Evolutionary conservation across 495 filamentous ascomycete genomes (phyloP).

Genomic region (Penicillium cinerascens): DNA sequence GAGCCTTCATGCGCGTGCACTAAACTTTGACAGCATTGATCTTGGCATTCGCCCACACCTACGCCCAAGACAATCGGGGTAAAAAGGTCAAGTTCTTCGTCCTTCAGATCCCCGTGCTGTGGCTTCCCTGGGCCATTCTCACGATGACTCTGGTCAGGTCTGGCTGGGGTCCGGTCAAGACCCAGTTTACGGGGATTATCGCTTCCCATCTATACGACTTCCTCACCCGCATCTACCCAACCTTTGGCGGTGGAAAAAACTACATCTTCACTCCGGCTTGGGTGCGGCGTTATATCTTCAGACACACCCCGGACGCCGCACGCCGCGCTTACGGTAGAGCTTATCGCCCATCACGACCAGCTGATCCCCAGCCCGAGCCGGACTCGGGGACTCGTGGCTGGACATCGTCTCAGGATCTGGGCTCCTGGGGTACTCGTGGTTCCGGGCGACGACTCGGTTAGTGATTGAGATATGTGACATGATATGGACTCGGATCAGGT

Average conservation of each 20-base stretch:
- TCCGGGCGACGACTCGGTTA: conserved; percentile 63
- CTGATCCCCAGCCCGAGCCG: conserved; percentile 8
- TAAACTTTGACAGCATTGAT: conserved; percentile 59
- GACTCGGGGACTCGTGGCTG: conserved; percentile 29
- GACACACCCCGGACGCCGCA: conserved; percentile 27
- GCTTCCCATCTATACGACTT: conserved; percentile 87
- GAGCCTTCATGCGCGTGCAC: conserved; percentile 8
- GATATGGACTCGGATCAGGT: not conserved
- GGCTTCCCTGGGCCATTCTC: conserved; percentile 73
- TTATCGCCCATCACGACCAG: conserved; percentile 24
- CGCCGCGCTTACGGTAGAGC: conserved; percentile 60
- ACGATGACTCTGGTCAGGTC: conserved; percentile 59
- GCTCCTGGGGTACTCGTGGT: conserved; percentile 61
- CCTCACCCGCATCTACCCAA: conserved; percentile 74
- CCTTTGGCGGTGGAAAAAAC: conserved; percentile 75
- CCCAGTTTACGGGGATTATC: conserved; percentile 65
- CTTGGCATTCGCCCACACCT: conserved; percentile 76
- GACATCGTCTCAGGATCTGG: conserved; percentile 31
- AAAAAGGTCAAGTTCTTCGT: conserved; percentile 67
- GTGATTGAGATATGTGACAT: not conserved
- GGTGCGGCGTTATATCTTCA: conserved; percentile 58
- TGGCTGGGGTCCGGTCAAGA: conserved; percentile 44
- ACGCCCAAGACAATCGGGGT: conserved; percentile 75
- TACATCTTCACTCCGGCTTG: conserved; percentile 65
- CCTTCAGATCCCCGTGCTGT: conserved; percentile 69